Base-by-base conservation (phyloP, 2,329 filamentous ascomycete genomes). In the Akanthomyces uredinophilus region DNA sequence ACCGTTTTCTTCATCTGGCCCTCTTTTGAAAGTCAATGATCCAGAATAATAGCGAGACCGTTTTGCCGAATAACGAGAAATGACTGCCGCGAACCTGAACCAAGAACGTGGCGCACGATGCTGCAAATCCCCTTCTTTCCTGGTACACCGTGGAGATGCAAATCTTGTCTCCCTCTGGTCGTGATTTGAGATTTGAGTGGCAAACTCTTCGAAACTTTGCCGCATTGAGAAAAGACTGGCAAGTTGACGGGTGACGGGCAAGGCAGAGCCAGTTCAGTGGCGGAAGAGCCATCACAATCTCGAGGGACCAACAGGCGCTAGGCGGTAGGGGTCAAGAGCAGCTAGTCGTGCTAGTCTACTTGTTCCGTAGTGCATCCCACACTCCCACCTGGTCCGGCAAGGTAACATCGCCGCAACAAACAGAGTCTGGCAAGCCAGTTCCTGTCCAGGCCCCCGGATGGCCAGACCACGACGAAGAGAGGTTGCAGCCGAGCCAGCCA, bases 261-360 rank as follows among this genome's bases (percentile, higher is more conserved):
- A 29, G 29, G 47, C 37, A 8, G 56, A 52, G 37, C 29, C 43
- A 24, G 41, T 39, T 41, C 20, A 27, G 32, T 59, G 55, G 55
- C 46, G 50, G 29, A 29, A 41, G 32, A 50, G 18, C 44, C 44
- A 41, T 50, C 32, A 29, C 27, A 10, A 20, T 29, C 32, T 50
- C 20, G 32, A 59, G 22, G 55, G 27, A 59, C 55, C 55, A 51
- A 59, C 55, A 59, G n/a, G 35, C 44, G 55, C 55, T 58, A 58
- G 46, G 22, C 20, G 32, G 37, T 37, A 54, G 51, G 51, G 51
- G 20, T 35, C 14, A 24, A 43, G 43, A 29, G 16, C 16, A 27
- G 20, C 44, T 20, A 58, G 27, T 29, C 27, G 8, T 18, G 20
- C 44, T 20, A 58, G 27, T 29, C 27, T 29, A 29, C 27, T 29